phyloP scores from a whole-genome alignment of 345 rosid species.

The Salix dunnii region DNA sequence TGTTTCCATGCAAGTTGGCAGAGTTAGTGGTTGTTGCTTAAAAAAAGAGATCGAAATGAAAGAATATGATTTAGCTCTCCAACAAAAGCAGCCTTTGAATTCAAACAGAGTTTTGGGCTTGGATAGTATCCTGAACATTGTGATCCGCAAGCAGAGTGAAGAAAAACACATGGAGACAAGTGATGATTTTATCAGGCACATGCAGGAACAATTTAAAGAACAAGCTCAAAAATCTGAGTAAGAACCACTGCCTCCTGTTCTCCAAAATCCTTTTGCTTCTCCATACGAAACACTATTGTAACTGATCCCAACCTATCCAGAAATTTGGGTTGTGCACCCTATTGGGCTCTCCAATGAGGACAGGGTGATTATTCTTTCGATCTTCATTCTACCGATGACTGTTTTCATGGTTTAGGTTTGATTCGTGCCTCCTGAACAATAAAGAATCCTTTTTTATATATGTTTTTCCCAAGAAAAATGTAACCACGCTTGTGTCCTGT shows the following conservation, averaged over 20 bases:
- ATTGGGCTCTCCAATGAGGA: background rate
- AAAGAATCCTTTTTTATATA: background rate
- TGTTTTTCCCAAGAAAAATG: background rate
- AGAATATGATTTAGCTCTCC: slow-evolving; percentile 74
- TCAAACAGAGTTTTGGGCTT: slow-evolving; percentile 81
- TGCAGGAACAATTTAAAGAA: slow-evolving; percentile 99
- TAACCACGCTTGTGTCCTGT: background rate
- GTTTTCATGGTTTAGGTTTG: background rate
- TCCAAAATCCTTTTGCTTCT: background rate
- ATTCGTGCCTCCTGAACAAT: background rate
- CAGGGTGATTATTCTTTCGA: background rate
- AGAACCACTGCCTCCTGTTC: slow-evolving; percentile 34
- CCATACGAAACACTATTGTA: slow-evolving; percentile 8
- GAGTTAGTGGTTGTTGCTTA: too few relatives aligned
- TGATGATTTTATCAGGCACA: slow-evolving; percentile 92
- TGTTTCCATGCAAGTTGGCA: too few relatives aligned
- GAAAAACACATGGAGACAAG: slow-evolving; percentile 79
- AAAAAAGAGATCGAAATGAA: slow-evolving; percentile 98
- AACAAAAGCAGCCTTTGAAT: slow-evolving; percentile 74
- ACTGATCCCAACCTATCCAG: background rate
- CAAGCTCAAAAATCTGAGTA: slow-evolving; percentile 98
- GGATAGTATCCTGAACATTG: slow-evolving; percentile 92
- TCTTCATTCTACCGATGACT: background rate
- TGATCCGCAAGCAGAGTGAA: slow-evolving; percentile 86
- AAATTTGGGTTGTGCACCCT: background rate